phyloP scores from a whole-genome alignment of 2,329 filamentous ascomycete genomes.

The Penicillium sp. region DNA sequence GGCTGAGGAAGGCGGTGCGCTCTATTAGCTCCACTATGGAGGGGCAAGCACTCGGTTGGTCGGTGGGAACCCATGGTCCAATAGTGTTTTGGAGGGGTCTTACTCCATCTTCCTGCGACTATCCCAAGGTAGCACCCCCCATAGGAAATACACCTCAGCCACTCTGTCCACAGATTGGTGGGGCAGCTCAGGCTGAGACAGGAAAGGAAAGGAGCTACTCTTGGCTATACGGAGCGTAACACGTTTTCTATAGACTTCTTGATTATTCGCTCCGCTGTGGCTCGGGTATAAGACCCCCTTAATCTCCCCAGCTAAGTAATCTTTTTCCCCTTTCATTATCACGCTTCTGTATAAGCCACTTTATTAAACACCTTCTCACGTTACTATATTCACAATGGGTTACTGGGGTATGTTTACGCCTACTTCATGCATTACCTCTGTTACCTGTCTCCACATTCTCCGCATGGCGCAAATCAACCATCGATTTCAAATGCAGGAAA shows the following conservation, averaged over 20 bases:
- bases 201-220: slow-evolving; percentile 5
- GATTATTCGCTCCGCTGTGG: slow-evolving; percentile 11
- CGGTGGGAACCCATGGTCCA: slow-evolving; percentile 14
- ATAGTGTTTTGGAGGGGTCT: slow-evolving; percentile 2
- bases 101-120: slow-evolving; percentile 7
- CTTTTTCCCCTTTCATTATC: slow-evolving; percentile 1
- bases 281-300: slow-evolving; percentile 19
- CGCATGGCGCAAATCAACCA: not conserved
- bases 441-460: not conserved
- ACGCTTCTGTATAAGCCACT: slow-evolving; percentile 1
- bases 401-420: not conserved
- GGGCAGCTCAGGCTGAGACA: slow-evolving; percentile 19
- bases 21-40: slow-evolving; percentile 11
- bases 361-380: not conserved
- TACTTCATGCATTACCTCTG: slow-evolving; percentile 1
- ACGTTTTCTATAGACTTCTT: slow-evolving; percentile 13
- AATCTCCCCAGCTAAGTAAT: not conserved
- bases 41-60: not conserved
- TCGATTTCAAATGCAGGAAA: not conserved
- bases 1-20: slow-evolving; percentile 1
- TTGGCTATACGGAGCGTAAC: slow-evolving; percentile 5
- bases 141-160: slow-evolving; percentile 8
- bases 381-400: slow-evolving; percentile 31
- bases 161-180: slow-evolving; percentile 13
- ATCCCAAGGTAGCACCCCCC: slow-evolving; percentile 5